These are phyloP conservation scores for Apostasia ramifera DNA, from an alignment of 106 monocot genomes.

Conservation along the genomic window DNA sequence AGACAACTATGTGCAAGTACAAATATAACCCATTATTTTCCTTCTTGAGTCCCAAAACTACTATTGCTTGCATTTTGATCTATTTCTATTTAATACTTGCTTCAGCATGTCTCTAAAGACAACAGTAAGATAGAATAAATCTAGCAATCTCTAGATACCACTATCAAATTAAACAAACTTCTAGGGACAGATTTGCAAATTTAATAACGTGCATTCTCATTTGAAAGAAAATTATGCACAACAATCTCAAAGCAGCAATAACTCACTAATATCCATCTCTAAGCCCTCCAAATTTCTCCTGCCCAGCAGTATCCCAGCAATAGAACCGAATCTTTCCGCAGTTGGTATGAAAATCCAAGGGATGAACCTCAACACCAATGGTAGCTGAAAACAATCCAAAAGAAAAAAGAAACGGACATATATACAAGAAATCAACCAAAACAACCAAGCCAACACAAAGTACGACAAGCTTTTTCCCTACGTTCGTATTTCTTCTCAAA, in stretches of 20 bases:
- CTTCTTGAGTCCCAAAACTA: too few species aligned
- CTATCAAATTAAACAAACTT: too few species aligned
- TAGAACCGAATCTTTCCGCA: slow-evolving; percentile 62
- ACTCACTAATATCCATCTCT: slow-evolving; percentile 74
- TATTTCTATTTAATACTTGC: too few species aligned
- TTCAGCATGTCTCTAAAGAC: too few species aligned
- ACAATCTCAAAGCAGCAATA: background rate
- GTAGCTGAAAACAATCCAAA: slow-evolving; percentile 24
- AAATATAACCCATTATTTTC: too few species aligned
- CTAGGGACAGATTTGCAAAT: too few species aligned
- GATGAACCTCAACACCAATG: slow-evolving; percentile 71
- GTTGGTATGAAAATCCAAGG: slow-evolving; percentile 61
- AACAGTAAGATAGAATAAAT: too few species aligned
- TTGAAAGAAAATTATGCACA: too few species aligned
- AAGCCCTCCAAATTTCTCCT: slow-evolving; percentile 72
- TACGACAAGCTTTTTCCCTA: slow-evolving; percentile 7
- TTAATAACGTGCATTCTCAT: too few species aligned
- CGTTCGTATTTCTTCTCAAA: slow-evolving; percentile 65
- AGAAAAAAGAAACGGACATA: background rate
- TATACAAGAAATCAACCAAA: background rate
- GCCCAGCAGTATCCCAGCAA: slow-evolving; percentile 73
- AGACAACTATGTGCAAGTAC: too few species aligned
- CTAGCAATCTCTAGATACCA: too few species aligned
- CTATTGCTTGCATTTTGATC: too few species aligned
- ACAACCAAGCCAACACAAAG: background rate